Base-by-base conservation (phyloP, 129 eudicot genomes). In the Centrapalus pauciflorus region DNA sequence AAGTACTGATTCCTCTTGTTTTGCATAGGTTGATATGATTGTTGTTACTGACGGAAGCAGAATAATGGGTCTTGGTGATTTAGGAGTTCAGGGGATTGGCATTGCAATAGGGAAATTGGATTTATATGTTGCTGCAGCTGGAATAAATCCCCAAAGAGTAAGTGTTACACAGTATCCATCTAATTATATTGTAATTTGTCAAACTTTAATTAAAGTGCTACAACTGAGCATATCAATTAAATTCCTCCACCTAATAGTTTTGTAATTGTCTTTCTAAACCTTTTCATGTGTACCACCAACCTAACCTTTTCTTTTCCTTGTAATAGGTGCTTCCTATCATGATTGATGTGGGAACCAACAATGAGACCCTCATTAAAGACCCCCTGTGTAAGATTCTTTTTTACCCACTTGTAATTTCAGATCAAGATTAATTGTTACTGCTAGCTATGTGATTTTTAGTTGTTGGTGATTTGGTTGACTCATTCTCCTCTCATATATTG, bases 41-140 rank as follows among this genome's bases (percentile, higher is more conserved):
- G 98, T 92, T 68, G 96, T 92, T 56, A 92, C 96, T 17, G 98
- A 92, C 75, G 98, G 98, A 77, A 92, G 98, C 78, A 83, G 96
- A 73, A 83, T 92, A 52, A 17, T 88, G 78, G 98, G 98, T 46
- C 90, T 88, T 66, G 98, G 98, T 64, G 98, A 92, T 85, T 87
- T 85, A 62, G 98, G 98, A 77, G 83, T 92, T 81, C 98, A 92
- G 69, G 98, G 98, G 29, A 92, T 92, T 67, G 98, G 98, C 41
- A 83, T 92, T 69, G 81, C 98, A 69, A 88, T 92, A 30, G 96
- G 98, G 66, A 92, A 92, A 66, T 67, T 92, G 67, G 98, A 92
- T 92, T 80, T 92, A 54, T 92, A 92, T 76, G 96, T 92, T 73
- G 98, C 98, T 69, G 98, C 98, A 56, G 98, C 98, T 29, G 98